Conservation (phyloP, 768 basidiomycete species). For the Suillus variegatus region DNA sequence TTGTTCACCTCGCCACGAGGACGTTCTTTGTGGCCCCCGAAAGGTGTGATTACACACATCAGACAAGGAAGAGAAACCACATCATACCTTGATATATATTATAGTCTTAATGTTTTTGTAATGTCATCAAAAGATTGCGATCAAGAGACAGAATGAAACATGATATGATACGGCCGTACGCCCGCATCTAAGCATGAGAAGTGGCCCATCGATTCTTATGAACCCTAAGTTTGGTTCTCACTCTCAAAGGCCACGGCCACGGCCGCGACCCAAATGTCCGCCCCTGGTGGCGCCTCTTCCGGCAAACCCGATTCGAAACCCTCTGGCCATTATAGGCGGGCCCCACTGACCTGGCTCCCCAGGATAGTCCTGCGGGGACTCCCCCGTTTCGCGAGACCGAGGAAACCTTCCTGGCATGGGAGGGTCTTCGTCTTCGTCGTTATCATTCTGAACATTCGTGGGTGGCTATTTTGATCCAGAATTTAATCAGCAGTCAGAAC, state of each 20-base stretch:
- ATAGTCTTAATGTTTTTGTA: conserved; percentile 4
- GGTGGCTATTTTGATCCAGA: conserved; percentile 20
- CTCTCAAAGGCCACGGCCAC: conserved; percentile 19
- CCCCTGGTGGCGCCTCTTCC: conserved; percentile 48
- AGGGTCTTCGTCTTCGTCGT: conserved; percentile 32
- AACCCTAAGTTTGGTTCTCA: neutral
- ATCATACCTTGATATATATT: conserved; percentile 32
- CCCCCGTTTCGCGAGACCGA: conserved; percentile 17
- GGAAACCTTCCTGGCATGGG: conserved; percentile 38
- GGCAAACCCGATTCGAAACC: conserved; percentile 59
- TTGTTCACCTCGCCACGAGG: conserved; percentile 7
- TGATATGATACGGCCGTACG: conserved; percentile 7
- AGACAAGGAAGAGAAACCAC: neutral
- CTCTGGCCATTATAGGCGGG: conserved; percentile 18
- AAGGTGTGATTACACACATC: neutral
- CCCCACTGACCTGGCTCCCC: conserved; percentile 18
- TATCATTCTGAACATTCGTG: conserved; percentile 37
- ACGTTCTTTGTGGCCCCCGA: conserved; percentile 8
- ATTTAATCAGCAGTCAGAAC: conserved; percentile 6
- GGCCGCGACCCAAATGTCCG: conserved; percentile 19
- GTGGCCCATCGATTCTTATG: conserved; percentile 15
- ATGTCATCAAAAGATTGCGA: neutral
- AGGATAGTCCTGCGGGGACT: conserved; percentile 12
- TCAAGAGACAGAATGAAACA: conserved; percentile 18
- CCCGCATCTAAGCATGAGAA: conserved; percentile 3